These are phyloP conservation scores for Pezicula carpinea DNA, from an alignment of 2,329 filamentous ascomycete genomes.

Conservation along the genomic window DNA sequence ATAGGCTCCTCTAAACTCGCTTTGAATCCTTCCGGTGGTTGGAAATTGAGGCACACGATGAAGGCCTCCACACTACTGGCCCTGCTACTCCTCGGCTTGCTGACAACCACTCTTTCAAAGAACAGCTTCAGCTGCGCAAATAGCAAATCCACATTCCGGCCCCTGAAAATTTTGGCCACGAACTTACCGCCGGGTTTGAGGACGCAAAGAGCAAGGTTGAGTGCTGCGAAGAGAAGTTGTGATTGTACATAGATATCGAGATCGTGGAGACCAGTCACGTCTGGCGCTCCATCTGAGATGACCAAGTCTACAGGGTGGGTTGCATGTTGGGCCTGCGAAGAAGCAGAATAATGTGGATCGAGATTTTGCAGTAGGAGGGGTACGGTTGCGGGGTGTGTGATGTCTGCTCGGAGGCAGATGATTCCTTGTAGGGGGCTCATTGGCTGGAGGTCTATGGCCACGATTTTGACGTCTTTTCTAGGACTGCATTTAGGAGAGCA, in stretches of 20 bases:
- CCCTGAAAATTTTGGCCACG: slow-evolving; percentile 95
- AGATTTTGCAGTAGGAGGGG: slow-evolving; percentile 82
- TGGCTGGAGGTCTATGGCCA: slow-evolving; percentile 91
- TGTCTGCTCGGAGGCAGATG: slow-evolving; percentile 87
- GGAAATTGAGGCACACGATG: slow-evolving; percentile 88
- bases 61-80: slow-evolving; percentile 97
- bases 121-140: slow-evolving; percentile 92
- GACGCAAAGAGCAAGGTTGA: slow-evolving; percentile 90
- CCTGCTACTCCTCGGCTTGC: slow-evolving; percentile 90
- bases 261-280: slow-evolving; percentile 94
- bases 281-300: slow-evolving; percentile 89
- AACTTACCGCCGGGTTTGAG: slow-evolving; percentile 91
- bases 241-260: slow-evolving; percentile 98
- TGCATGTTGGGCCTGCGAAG: slow-evolving; percentile 45
- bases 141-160: slow-evolving; percentile 89
- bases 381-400: slow-evolving; percentile 93
- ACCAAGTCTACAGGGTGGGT: slow-evolving; percentile 86
- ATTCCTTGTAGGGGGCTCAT: slow-evolving; percentile 94
- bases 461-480: slow-evolving; percentile 79
- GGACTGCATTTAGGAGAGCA: slow-evolving; percentile 33
- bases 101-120: slow-evolving; percentile 81
- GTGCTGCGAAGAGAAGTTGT: slow-evolving; percentile 87
- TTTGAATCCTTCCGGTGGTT: slow-evolving; percentile 70
- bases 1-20: slow-evolving; percentile 73
- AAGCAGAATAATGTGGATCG: slow-evolving; percentile 62